These are phyloP conservation scores for Aristolochia californica DNA, from an alignment of 164 flowering plant species.

Conservation along the genomic window DNA sequence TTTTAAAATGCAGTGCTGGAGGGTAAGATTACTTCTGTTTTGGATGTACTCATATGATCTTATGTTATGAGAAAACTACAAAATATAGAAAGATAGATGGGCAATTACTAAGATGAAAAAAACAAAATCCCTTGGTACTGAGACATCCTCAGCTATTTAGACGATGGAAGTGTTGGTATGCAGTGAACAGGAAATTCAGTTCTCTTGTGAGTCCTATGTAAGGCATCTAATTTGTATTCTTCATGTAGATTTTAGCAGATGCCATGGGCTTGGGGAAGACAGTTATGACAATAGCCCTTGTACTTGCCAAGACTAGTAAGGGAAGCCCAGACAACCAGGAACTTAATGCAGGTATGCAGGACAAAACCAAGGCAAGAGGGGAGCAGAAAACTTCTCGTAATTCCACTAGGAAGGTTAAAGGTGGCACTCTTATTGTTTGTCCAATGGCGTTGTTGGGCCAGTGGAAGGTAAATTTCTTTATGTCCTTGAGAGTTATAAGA, in stretches of 20 bases:
- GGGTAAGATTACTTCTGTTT: no score
- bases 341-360: not conserved
- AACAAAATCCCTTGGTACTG: no score
- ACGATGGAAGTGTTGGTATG: not conserved
- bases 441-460: slow-evolving; percentile 84
- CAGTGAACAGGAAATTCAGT: not conserved
- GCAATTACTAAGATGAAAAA: no score
- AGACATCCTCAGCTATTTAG: no score
- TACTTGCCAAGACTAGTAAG: slow-evolving; percentile 41
- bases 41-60: no score
- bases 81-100: no score
- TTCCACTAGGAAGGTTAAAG: slow-evolving; percentile 14
- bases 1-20: no score
- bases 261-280: slow-evolving; percentile 95
- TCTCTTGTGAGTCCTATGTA: not conserved
- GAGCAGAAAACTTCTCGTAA: slow-evolving; percentile 3
- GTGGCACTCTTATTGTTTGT: slow-evolving; percentile 73
- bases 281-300: slow-evolving; percentile 74
- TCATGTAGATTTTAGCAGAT: slow-evolving; percentile 64
- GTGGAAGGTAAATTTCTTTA: slow-evolving; percentile 54
- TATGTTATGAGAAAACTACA: no score
- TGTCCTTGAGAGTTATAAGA: no score
- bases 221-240: not conserved
- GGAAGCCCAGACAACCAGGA: slow-evolving; percentile 22
- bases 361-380: not conserved